These are phyloP conservation scores for Trichoderma hamatum DNA, from an alignment of 2,329 filamentous ascomycete species.

Conservation along the genomic window DNA sequence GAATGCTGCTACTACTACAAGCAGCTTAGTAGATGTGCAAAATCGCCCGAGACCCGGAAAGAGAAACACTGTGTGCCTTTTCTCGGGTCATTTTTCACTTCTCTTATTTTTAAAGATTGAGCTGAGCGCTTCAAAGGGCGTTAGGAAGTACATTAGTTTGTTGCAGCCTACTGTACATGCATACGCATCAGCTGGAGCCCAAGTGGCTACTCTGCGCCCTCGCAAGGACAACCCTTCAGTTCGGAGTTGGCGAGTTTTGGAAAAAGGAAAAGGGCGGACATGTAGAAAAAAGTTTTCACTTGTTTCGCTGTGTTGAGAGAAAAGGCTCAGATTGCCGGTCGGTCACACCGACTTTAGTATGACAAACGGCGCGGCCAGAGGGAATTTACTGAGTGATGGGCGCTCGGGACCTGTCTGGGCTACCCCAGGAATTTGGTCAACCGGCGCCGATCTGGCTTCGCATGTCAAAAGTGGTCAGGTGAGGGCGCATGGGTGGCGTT, in stretches of 20 bases:
- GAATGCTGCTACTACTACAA: background rate
- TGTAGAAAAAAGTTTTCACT: background rate
- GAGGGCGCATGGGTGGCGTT: conserved; percentile 22
- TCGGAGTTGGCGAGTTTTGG: conserved; percentile 8
- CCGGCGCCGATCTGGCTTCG: conserved; percentile 21
- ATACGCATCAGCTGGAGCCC: background rate
- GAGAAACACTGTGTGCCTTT: background rate
- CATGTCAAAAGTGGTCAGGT: conserved; percentile 21
- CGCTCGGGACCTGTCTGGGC: background rate
- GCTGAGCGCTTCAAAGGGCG: background rate
- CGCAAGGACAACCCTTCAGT: background rate
- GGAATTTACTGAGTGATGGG: background rate
- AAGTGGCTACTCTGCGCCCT: background rate
- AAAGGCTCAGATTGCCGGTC: conserved; percentile 6
- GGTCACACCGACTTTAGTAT: conserved; percentile 8
- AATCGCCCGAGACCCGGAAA: background rate
- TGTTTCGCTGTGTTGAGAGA: background rate
- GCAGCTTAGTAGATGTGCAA: background rate
- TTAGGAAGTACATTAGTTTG: no score
- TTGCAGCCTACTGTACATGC: background rate
- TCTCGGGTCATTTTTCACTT: background rate
- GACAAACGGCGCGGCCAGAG: conserved; percentile 10
- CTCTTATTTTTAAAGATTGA: background rate
- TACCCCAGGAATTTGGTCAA: conserved; percentile 19
- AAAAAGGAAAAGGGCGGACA: background rate